Evolutionary conservation across 2,329 filamentous ascomycete genomes (phyloP), one percentile per base, ranked within the genome.

Genomic region (Ascochyta lentis): DNA sequence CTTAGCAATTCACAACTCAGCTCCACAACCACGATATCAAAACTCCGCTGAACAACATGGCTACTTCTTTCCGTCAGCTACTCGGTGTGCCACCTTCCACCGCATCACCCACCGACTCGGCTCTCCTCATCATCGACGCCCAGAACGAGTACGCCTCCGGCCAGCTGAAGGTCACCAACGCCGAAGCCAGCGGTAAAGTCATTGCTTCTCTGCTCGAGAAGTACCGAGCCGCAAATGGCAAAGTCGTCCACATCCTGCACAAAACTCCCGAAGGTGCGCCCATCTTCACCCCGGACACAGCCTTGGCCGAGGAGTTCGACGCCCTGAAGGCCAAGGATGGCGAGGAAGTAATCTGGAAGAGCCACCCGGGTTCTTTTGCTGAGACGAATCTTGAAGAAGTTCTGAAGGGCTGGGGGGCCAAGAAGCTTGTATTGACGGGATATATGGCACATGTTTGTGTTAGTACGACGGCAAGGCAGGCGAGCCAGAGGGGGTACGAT

Each of bases 61-160:
- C 52, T 4, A 37, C 56, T 19, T 78, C 78, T 33, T 81, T 84
- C 76, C 83, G 84, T 54, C 54, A 75, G 26, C 73, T 84, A 49
- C 64, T 88, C 53, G 86, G 86, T 55, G 74, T 81, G 6, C 66
- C 76, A 9, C 80, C 80, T 31, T 85, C 83, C 12, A 83, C 81
- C 0, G 86, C 85, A 5, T 81, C 83, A 0, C 74, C 81, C 2
- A 68, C 72, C 40, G 85, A 89, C 74, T 84, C 81, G 60, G 81
- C 82, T 1, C 80, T 90, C 39, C 74, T 90, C 65, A 88, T 90
- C 72, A 86, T 90, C 68, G 87, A 89, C 67, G 87, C 87, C 1
- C 88, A 90, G 66, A 89, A 89, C 67, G 87, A 90, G 75, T 89
- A 87, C 19, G 19, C 19, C 19, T 60, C 82, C 82, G 8, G 71